These are phyloP conservation scores for Solanum phureja DNA, from an alignment of 257 asterid genomes.

Conservation along the genomic window DNA sequence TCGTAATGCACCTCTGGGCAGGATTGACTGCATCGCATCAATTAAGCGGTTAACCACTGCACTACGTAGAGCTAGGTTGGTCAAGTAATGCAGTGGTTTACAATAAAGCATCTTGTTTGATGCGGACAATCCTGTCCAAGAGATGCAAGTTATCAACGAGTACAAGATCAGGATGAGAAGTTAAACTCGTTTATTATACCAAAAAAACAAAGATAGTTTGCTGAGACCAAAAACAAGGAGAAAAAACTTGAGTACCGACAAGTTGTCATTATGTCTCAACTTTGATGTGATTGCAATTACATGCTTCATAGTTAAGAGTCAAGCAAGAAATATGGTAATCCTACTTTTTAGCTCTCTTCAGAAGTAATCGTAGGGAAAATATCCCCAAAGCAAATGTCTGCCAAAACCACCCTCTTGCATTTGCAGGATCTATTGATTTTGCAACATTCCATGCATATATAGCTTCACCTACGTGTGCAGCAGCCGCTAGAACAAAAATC, in stretches of 20 bases:
- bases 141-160: no score
- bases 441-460: slow-evolving; percentile 87
- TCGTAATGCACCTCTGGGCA: no score
- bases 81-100: no score
- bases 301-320: background rate
- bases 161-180: no score
- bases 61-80: no score
- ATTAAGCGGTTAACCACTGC: no score
- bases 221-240: background rate
- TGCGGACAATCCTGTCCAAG: no score
- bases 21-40: no score
- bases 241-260: background rate
- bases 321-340: background rate
- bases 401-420: slow-evolving; percentile 86
- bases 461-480: slow-evolving; percentile 64
- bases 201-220: background rate
- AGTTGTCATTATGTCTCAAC: background rate
- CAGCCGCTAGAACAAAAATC: slow-evolving; percentile 28
- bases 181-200: no score
- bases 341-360: slow-evolving; percentile 43
- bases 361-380: slow-evolving; percentile 61
- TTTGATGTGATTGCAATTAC: background rate
- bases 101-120: no score
- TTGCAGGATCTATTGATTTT: slow-evolving; percentile 66
- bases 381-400: slow-evolving; percentile 71